Base-by-base conservation (phyloP, 768 basidiomycete species). In the Trametes villosa region DNA sequence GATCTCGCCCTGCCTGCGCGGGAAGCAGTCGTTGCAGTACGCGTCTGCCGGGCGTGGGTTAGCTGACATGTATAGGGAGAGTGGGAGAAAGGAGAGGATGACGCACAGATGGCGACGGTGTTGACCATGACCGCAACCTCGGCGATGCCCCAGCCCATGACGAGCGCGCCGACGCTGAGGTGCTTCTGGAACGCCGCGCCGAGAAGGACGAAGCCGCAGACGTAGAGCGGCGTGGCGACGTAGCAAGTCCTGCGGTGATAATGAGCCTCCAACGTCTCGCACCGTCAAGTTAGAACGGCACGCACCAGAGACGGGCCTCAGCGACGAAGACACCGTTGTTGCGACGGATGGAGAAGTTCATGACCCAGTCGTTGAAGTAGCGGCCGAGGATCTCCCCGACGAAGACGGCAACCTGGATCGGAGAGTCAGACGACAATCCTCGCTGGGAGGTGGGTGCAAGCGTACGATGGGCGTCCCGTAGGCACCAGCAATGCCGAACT, bases 71-170 rank as follows among this genome's bases (percentile, higher is more conserved):
- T 71, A 42, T 71, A 70, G 52, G 26, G 17, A 12, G 30, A 38
- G 40, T 20, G 15, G 34, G 20, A 27, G 15, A 24, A 26, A 17
- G 30, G 18, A 57, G 41, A 18, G 51, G 40, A 18, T 53, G 74
- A 83, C 68, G 71, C 70, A 77, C 85, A 88, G 20, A 87, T 77
- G 1, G 84, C 83, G 48, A 86, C 86, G 0, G 87, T 88, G 67
- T 78, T 82, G 57, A 88, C 78, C 78, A 88, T 80, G 56, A 83
- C 72, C 0, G 82, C 76, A 3, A 84, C 73, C 60, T 85, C 77
- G 0, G 85, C 80, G 53, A 88, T 81, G 11, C 83, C 86, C 88
- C 88, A 89, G 17, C 87, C 87, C 72, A 88, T 81, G 53, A 88
- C 76, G 27, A 88, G 67, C 1, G 80, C 84, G 4, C 76, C 83